These are phyloP conservation scores for Allomyces arbusculus DNA, from an alignment of 192 early-diverging fungal species.

Conservation along the genomic window DNA sequence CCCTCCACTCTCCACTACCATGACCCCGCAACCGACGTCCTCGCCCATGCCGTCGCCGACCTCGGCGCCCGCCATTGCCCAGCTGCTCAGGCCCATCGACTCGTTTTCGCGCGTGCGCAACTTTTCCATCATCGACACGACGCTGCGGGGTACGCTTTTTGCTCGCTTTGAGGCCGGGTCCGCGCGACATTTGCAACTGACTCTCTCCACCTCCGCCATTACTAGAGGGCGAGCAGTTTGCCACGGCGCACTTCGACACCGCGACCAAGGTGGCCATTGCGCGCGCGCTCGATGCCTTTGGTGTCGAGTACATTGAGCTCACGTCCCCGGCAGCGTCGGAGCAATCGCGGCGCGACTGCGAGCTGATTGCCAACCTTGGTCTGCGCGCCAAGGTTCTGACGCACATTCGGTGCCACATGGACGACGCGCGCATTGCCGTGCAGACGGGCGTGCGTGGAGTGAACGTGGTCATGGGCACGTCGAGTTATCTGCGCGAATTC, in stretches of 20 bases:
- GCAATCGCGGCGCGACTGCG: constrained; percentile 83
- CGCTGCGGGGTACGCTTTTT: constrained; percentile 60
- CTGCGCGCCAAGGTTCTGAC: constrained; percentile 96
- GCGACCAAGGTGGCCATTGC: constrained; percentile 97
- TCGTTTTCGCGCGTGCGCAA: constrained; percentile 65
- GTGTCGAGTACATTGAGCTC: constrained; percentile 96
- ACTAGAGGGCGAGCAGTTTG: constrained; percentile 96
- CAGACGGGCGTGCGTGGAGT: constrained; percentile 94
- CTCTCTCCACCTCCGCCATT: constrained; percentile 4
- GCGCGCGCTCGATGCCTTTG: constrained; percentile 92
- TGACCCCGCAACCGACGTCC: too few species aligned
- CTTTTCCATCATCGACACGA: constrained; percentile 92
- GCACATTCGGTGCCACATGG: constrained; percentile 95
- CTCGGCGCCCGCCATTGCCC: too few species aligned
- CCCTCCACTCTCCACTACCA: too few species aligned
- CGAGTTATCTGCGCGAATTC: constrained; percentile 87
- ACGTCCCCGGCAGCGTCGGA: constrained; percentile 93
- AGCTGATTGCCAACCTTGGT: constrained; percentile 72
- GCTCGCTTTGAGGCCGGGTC: neutral
- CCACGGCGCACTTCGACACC: constrained; percentile 94
- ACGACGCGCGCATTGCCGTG: constrained; percentile 87
- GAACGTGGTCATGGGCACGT: constrained; percentile 95
- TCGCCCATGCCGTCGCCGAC: too few species aligned
- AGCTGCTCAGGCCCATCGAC: constrained; percentile 11
- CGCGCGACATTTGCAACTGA: constrained; percentile 1